Conservation (phyloP, 2,329 filamentous ascomycete genomes). For the Xylariaceae sp. region DNA sequence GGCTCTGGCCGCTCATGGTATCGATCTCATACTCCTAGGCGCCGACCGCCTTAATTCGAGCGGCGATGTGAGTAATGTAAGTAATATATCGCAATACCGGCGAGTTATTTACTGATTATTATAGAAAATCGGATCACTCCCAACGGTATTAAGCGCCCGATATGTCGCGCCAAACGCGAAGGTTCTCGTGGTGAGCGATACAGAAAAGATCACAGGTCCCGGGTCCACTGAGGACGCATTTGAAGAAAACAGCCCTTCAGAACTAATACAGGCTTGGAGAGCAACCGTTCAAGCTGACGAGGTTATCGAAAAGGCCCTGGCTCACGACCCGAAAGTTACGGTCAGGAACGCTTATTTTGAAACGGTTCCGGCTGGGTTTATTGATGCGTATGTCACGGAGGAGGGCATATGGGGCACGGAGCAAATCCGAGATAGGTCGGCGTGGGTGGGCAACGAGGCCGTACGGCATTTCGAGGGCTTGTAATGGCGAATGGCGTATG, state of each 20-base stretch:
- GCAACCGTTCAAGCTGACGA: slow-evolving; percentile 24
- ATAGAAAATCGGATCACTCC: slow-evolving; percentile 58
- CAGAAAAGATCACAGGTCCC: slow-evolving; percentile 56
- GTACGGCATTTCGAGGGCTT: slow-evolving; percentile 42
- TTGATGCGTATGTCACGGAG: slow-evolving; percentile 55
- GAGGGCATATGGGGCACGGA: slow-evolving; percentile 41
- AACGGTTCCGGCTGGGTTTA: slow-evolving; percentile 49
- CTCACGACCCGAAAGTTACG: slow-evolving; percentile 24
- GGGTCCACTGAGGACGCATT: slow-evolving; percentile 39
- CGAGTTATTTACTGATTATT: not conserved
- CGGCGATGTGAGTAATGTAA: slow-evolving; percentile 57
- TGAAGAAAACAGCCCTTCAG: slow-evolving; percentile 49
- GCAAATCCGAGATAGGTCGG: slow-evolving; percentile 41
- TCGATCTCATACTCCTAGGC: slow-evolving; percentile 58
- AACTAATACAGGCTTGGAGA: slow-evolving; percentile 49
- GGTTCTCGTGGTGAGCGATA: slow-evolving; percentile 54
- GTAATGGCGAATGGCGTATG: slow-evolving; percentile 21
- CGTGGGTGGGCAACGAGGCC: slow-evolving; percentile 35
- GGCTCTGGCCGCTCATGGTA: slow-evolving; percentile 47
- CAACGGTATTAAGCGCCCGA: slow-evolving; percentile 52
- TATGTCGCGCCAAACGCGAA: slow-evolving; percentile 43
- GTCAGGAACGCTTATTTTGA: slow-evolving; percentile 57
- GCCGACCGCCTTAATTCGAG: slow-evolving; percentile 57
- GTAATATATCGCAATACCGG: not conserved
- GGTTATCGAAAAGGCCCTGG: slow-evolving; percentile 15